A percentile compares a stretch with the other conserved stretches of the same genome.
Conservation (phyloP, 257 asterid species). For the Coffea eugenioides region DNA sequence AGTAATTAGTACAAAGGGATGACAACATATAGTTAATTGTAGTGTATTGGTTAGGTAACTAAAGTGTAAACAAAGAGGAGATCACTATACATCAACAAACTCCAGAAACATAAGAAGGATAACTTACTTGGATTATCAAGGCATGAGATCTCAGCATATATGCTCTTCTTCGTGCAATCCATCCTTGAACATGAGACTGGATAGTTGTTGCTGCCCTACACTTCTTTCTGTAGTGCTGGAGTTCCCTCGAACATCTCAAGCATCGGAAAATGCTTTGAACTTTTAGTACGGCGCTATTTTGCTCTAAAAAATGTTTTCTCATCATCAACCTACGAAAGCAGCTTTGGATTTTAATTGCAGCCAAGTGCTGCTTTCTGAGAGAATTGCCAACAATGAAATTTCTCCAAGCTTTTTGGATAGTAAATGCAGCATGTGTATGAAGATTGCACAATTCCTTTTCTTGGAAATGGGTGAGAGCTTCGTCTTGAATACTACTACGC, state of each 20-base stretch:
- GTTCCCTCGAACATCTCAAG: conserved; percentile 38
- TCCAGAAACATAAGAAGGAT: conserved; percentile 2
- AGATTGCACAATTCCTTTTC: conserved; percentile 25
- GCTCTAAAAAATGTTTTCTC: conserved; percentile 40
- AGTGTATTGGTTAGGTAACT: not conserved
- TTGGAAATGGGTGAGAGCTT: conserved; percentile 20
- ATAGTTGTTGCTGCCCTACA: conserved; percentile 45
- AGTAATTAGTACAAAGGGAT: not conserved
- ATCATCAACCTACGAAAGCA: conserved; percentile 56
- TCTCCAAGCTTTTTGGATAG: conserved; percentile 57
- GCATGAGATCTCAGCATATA: conserved; percentile 33
- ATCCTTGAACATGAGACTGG: conserved; percentile 74
- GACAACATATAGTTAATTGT: not conserved
- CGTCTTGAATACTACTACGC: conserved; percentile 20
- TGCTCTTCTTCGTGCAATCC: conserved; percentile 58
- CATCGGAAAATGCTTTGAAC: conserved; percentile 55
- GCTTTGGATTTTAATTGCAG: conserved; percentile 80
- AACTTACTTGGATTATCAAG: conserved; percentile 59
- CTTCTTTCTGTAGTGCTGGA: conserved; percentile 40
- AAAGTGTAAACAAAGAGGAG: not conserved
- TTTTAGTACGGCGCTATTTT: conserved; percentile 46
- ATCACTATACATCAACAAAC: not conserved
- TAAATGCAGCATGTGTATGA: conserved; percentile 42
- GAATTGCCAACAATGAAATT: conserved; percentile 30
- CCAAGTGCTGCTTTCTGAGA: conserved; percentile 39